A percentile compares a stretch with the other conserved stretches of the same genome.
These are phyloP conservation scores for Incumbomyces lentus DNA, from an alignment of 2,329 filamentous ascomycete genomes.

Conservation along the genomic window DNA sequence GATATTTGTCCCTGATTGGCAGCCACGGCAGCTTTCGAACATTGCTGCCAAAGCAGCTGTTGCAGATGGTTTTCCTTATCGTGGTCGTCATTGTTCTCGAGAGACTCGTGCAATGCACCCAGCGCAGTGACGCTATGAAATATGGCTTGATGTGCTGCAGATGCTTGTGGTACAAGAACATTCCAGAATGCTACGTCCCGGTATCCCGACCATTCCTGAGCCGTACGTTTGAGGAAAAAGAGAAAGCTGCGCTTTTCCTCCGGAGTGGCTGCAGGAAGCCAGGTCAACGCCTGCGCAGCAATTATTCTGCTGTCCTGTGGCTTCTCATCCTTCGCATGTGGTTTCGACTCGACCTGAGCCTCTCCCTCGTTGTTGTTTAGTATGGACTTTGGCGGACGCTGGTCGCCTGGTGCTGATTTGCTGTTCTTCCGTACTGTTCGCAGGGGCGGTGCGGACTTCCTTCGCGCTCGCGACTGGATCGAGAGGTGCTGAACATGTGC, in stretches of 20 bases:
- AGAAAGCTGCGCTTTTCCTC: conserved; percentile 16
- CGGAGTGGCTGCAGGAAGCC: conserved; percentile 11
- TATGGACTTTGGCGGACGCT: background rate
- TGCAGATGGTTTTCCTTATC: conserved; percentile 13
- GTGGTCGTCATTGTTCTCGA: conserved; percentile 13
- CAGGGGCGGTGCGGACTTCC: conserved; percentile 12
- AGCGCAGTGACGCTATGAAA: conserved; percentile 24
- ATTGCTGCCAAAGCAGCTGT: conserved; percentile 14
- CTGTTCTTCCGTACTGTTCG: conserved; percentile 7
- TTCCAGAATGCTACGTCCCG: conserved; percentile 23
- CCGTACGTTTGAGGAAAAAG: conserved; percentile 18
- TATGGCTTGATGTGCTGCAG: conserved; percentile 22
- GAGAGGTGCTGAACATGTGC: conserved; percentile 17
- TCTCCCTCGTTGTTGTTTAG: background rate
- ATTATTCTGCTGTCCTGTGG: conserved; percentile 2
- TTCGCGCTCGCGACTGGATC: conserved; percentile 8
- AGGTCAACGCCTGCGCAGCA: background rate
- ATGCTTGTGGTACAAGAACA: conserved; percentile 23
- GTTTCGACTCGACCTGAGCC: background rate
- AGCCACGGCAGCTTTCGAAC: conserved; percentile 15
- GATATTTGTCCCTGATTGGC: conserved; percentile 15
- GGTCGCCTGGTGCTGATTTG: conserved; percentile 2
- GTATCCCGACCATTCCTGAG: conserved; percentile 19
- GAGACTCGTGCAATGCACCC: conserved; percentile 24
- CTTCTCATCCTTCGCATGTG: background rate